These are phyloP conservation scores for Ganoderma multipileum DNA, from an alignment of 1,284 basidiomycete species.

Conservation along the genomic window DNA sequence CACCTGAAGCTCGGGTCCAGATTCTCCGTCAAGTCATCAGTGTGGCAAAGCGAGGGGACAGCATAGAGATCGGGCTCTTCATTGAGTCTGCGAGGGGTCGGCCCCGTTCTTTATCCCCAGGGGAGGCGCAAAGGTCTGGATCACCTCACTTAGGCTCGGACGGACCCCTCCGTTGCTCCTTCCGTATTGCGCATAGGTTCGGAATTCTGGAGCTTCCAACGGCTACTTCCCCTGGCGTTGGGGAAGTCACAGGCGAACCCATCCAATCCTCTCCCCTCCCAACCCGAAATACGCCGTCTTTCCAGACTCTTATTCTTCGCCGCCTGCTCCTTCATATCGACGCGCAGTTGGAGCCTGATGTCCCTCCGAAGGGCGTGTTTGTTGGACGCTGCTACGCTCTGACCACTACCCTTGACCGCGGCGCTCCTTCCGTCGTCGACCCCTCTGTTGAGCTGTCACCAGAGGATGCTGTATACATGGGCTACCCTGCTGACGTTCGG, in stretches of 20 bases:
- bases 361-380: slow-evolving; percentile 49
- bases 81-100: slow-evolving; percentile 48
- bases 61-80: slow-evolving; percentile 89
- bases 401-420: slow-evolving; percentile 60
- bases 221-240: not conserved
- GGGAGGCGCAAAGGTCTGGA: slow-evolving; percentile 15
- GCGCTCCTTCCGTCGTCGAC: slow-evolving; percentile 48
- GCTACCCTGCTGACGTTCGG: slow-evolving; percentile 50
- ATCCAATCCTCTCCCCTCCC: slow-evolving; percentile 19
- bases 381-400: slow-evolving; percentile 63
- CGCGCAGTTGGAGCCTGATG: slow-evolving; percentile 61
- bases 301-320: slow-evolving; percentile 69
- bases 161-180: slow-evolving; percentile 54
- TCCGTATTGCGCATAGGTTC: slow-evolving; percentile 60
- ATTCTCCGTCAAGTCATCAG: slow-evolving; percentile 84
- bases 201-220: slow-evolving; percentile 21
- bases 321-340: slow-evolving; percentile 73
- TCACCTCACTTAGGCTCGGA: slow-evolving; percentile 37
- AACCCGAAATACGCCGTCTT: slow-evolving; percentile 56
- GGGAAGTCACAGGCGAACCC: not conserved
- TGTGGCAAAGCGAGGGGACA: slow-evolving; percentile 74
- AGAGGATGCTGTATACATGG: slow-evolving; percentile 55
- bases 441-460: slow-evolving; percentile 42
- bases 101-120: slow-evolving; percentile 18
- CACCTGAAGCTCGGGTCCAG: slow-evolving; percentile 48